phyloP scores from a whole-genome alignment of 2,329 filamentous ascomycete genomes.

The Orbilia brochopaga region DNA sequence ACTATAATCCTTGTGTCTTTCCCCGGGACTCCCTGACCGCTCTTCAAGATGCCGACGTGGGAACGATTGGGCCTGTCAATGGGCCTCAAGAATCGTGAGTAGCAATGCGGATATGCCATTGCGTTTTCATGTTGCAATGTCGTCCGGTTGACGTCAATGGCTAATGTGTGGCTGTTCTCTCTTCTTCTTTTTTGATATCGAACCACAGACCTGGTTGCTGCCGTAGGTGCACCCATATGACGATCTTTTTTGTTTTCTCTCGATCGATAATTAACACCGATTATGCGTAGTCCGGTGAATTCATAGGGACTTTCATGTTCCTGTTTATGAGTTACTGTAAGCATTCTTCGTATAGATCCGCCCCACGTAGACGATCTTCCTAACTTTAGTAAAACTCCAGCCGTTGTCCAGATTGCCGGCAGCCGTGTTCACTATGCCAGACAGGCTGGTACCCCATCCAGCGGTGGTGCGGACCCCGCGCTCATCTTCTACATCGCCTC shows the following conservation, averaged over 20 bases:
- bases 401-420: slow-evolving; percentile 28
- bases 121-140: not conserved
- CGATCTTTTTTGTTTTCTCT: no score
- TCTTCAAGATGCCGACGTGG: slow-evolving; percentile 12
- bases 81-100: slow-evolving; percentile 44
- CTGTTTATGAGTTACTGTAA: slow-evolving; percentile 44
- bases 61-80: slow-evolving; percentile 21
- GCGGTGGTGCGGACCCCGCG: slow-evolving; percentile 18
- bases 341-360: slow-evolving; percentile 1
- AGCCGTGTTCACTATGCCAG: slow-evolving; percentile 25
- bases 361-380: slow-evolving; percentile 5
- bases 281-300: slow-evolving; percentile 19
- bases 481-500: slow-evolving; percentile 63
- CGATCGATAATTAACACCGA: no score
- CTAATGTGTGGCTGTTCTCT: not conserved
- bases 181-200: not conserved
- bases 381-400: slow-evolving; percentile 2
- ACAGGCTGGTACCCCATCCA: slow-evolving; percentile 9
- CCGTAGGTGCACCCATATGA: slow-evolving; percentile 23
- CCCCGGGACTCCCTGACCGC: not conserved
- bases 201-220: slow-evolving; percentile 37
- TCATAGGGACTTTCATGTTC: slow-evolving; percentile 42
- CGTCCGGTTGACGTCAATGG: not conserved
- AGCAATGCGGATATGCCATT: not conserved
- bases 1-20: not conserved